These are phyloP conservation scores for Boletellus emodensis DNA, from an alignment of 768 basidiomycete species.

Conservation along the genomic window DNA sequence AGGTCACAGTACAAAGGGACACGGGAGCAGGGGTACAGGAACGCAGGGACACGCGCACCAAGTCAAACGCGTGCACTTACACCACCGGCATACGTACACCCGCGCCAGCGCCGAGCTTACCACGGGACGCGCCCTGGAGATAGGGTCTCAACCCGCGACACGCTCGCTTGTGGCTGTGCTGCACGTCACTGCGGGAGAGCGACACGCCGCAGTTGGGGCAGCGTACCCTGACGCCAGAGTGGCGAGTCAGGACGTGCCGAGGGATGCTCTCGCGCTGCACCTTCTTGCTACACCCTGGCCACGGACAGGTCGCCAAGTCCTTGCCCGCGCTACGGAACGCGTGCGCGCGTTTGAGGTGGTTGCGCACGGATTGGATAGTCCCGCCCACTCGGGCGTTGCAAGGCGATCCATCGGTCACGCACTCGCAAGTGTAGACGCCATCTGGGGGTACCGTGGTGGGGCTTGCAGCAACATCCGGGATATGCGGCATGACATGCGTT, in stretches of 20 bases:
- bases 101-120: too few relatives aligned
- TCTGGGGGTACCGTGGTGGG: neutral
- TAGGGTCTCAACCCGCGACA: slow-evolving; percentile 4
- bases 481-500: neutral
- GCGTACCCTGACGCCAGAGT: slow-evolving; percentile 8
- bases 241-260: slow-evolving; percentile 16
- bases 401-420: neutral
- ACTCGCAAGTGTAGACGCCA: slow-evolving; percentile 2
- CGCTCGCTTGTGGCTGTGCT: slow-evolving; percentile 6
- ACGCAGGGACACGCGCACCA: too few relatives aligned
- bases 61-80: too few relatives aligned
- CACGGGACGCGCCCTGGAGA: neutral
- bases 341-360: slow-evolving; percentile 15
- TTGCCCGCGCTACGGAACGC: slow-evolving; percentile 4
- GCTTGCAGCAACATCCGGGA: neutral
- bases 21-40: too few relatives aligned
- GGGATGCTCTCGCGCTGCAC: slow-evolving; percentile 19
- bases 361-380: slow-evolving; percentile 5
- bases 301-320: slow-evolving; percentile 1
- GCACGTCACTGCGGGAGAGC: slow-evolving; percentile 23
- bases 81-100: too few relatives aligned
- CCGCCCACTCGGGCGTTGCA: slow-evolving; percentile 9
- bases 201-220: slow-evolving; percentile 10
- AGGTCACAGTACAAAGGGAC: too few relatives aligned
- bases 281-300: slow-evolving; percentile 4